Evolutionary conservation across 345 rosid species (phyloP).

Genomic region (Syzygium aqueum): DNA sequence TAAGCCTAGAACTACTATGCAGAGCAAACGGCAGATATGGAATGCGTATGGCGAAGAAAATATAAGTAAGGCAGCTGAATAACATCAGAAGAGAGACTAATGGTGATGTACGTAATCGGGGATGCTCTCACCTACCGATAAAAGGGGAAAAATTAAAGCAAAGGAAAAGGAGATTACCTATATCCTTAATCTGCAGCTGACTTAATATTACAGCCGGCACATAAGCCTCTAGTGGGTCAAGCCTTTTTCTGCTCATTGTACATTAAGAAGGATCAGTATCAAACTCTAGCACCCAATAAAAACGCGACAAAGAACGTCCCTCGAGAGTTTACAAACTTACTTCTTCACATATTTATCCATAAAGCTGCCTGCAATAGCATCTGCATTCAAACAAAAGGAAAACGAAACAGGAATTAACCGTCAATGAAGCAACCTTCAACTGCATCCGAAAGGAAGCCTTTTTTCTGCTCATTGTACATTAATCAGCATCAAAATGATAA

Average conservation of each 20-base stretch:
- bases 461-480: too few relatives aligned
- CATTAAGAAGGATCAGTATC: neutral
- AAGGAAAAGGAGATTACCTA: conserved; percentile 33
- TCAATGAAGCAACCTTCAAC: neutral
- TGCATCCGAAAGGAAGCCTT: neutral
- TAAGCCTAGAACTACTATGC: neutral
- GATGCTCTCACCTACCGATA: neutral
- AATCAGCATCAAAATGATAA: neutral
- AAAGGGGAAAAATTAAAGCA: neutral
- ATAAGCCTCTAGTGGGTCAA: conserved; percentile 79
- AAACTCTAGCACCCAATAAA: neutral
- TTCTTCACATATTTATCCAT: conserved; percentile 77
- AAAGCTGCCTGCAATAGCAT: conserved; percentile 31
- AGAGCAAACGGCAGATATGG: neutral
- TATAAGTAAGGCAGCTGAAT: neutral
- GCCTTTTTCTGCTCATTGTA: conserved; percentile 50
- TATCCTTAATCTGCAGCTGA: conserved; percentile 65
- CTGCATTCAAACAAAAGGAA: conserved; percentile 18
- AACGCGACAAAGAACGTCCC: neutral
- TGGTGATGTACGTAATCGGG: neutral
- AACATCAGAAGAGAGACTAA: neutral
- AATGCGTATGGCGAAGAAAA: neutral
- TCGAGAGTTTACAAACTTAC: conserved; percentile 18
- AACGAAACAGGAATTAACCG: neutral
- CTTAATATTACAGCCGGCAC: conserved; percentile 85